phyloP scores from a whole-genome alignment of 257 asterid genomes.

The Plantago ovata region DNA sequence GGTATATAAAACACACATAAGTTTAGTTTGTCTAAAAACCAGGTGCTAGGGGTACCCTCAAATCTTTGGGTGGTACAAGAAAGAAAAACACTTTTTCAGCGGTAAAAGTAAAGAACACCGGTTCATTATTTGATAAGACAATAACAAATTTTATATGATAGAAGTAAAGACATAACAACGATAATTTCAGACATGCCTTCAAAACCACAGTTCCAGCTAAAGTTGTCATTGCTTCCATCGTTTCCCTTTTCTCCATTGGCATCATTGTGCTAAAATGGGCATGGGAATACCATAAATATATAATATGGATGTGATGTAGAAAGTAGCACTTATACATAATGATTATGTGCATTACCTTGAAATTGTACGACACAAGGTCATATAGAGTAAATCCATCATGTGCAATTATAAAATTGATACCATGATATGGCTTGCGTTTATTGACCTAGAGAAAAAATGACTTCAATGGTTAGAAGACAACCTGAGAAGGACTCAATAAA shows the following conservation, averaged over 20 bases:
- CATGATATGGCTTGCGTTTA: constrained; percentile 84
- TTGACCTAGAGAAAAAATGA: constrained; percentile 50
- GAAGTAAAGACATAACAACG: too few species aligned
- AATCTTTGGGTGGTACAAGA: too few species aligned
- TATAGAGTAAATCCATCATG: constrained; percentile 93
- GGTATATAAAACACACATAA: constrained; percentile 22
- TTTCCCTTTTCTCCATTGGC: constrained; percentile 97
- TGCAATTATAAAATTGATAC: constrained; percentile 84
- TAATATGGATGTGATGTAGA: constrained; percentile 11
- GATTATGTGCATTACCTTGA: constrained; percentile 51
- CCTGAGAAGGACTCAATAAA: constrained; percentile 9
- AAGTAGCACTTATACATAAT: constrained; percentile 9
- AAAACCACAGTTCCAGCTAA: constrained; percentile 97
- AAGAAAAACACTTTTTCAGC: too few species aligned
- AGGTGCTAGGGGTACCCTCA: constrained; percentile 7
- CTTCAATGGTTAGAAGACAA: constrained; percentile 1
- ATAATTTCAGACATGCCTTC: constrained; percentile 49
- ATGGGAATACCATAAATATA: not conserved
- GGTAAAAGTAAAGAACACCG: too few species aligned
- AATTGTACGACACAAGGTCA: constrained; percentile 91
- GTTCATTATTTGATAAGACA: too few species aligned
- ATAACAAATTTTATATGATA: too few species aligned
- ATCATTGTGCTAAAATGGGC: constrained; percentile 72
- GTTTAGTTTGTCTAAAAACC: constrained; percentile 1
- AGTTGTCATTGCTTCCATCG: constrained; percentile 90